Evolutionary conservation across 1,284 basidiomycete genomes (phyloP).

Genomic region (Athelia sp.): DNA sequence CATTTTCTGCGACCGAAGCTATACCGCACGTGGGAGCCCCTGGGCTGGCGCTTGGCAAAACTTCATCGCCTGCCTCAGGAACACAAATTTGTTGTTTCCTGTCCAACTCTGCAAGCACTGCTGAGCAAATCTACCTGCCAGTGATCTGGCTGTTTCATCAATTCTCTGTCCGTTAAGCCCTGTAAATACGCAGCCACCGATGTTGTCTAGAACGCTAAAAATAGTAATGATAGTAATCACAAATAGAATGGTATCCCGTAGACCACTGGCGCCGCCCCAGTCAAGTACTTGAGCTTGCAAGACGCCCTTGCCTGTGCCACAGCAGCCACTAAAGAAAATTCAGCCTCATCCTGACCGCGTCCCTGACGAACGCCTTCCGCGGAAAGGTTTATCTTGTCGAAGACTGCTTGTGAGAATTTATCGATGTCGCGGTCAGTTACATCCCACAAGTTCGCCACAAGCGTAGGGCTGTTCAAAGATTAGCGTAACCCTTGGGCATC

Average conservation of each 20-base stretch:
- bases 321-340: constrained; percentile 67
- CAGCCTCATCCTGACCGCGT: constrained; percentile 15
- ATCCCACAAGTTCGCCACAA: constrained; percentile 97
- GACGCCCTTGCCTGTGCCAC: constrained; percentile 73
- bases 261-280: constrained; percentile 92
- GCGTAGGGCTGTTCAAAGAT: constrained; percentile 64
- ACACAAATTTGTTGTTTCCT: no score
- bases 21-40: no score
- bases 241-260: constrained; percentile 92
- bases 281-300: constrained; percentile 91
- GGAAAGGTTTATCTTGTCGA: constrained; percentile 67
- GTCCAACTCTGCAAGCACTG: no score
- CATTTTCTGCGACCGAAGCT: no score
- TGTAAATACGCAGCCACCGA: no score
- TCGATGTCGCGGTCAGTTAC: constrained; percentile 98
- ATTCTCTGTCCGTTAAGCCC: no score
- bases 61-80: no score
- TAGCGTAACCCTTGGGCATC: constrained; percentile 2
- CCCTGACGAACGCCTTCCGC: constrained; percentile 27
- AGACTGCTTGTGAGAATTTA: constrained; percentile 82
- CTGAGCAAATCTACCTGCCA: no score
- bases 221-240: constrained; percentile 18
- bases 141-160: no score
- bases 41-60: no score
- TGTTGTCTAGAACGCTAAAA: no score